Base-by-base conservation (phyloP, 202 grass and related monocot genomes). In the Schoenoplectus tabernaemontani region DNA sequence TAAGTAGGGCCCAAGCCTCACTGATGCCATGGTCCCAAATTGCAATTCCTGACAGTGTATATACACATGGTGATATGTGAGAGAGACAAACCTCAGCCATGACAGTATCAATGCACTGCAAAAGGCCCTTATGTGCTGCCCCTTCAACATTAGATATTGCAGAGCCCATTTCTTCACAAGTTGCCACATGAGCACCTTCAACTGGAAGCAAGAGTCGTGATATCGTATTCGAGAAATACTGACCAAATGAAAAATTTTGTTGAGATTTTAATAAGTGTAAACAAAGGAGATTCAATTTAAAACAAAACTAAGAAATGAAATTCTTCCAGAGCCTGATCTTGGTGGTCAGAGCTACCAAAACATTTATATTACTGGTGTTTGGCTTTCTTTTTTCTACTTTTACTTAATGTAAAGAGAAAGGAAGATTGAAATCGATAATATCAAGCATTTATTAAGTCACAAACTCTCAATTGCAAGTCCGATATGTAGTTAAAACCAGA, bases 151-250 rank as follows among this genome's bases (percentile, higher is more conserved):
- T 89, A 26, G 96, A 98, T 23, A 95, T 91, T 73, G 96, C 91
- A 10, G 96, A 88, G 51, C 88, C 88, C 96, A 98, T 95, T 79
- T 98, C 96, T 91, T 98, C 96, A 83, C 89, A 92, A 80, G 91
- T 89, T 64, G 88, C 86, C 32, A 86, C 80, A 86, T 95, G 91
- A 81, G 84, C 91, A 84, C 90, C 93, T 87, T 95, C 93, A 3
- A 92, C 96, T 81, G 91, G 96, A 70, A 93, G 84, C 62, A 98
- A 65, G 11, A 95, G 91, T 51, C 90, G 87, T 80, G 96, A 98
- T 77, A 98, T 98, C 34, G 91, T 91, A 87, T 98, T 98, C 69
- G 96, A 91, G 78, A 98, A 98, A 71, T 88, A 98, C 96, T 80
- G 37, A 22, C 65, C 57, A 72, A 43, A 83, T 20, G 2, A 19